Evolutionary conservation across 2,329 filamentous ascomycete genomes (phyloP).

Genomic region (Niveomyces coronatus): DNA sequence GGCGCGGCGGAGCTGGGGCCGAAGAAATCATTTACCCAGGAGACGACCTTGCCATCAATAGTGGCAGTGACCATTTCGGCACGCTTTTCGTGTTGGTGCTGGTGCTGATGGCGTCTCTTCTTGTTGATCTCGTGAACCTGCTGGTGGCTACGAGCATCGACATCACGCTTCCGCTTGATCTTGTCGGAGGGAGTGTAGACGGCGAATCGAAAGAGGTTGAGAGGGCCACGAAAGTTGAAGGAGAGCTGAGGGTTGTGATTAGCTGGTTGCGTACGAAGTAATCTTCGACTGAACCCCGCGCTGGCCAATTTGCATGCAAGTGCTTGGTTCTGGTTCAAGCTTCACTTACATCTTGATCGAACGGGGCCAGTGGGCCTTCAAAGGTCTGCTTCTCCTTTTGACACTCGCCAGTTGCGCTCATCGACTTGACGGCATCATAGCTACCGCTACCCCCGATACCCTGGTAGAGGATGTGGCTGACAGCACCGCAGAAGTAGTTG

Average conservation of each 20-base stretch:
- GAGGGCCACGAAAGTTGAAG: conserved; percentile 61
- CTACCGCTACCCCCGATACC: conserved; percentile 48
- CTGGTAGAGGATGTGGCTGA: conserved; percentile 57
- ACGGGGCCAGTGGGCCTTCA: conserved; percentile 51
- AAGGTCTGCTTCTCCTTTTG: conserved; percentile 40
- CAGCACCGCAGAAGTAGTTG: conserved; percentile 57
- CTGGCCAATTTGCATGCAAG: neutral
- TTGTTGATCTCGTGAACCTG: conserved; percentile 36
- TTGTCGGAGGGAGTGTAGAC: conserved; percentile 48
- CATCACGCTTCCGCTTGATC: conserved; percentile 20
- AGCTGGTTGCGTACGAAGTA: conserved; percentile 2
- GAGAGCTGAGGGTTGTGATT: conserved; percentile 43
- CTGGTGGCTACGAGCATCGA: conserved; percentile 32
- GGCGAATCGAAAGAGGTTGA: conserved; percentile 56
- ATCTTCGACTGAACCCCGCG: too few species aligned
- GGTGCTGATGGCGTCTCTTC: too few species aligned
- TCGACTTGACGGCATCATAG: conserved; percentile 54
- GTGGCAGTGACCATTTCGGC: conserved; percentile 43
- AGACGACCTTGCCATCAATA: conserved; percentile 46
- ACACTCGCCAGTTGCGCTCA: conserved; percentile 48
- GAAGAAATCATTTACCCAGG: conserved; percentile 48
- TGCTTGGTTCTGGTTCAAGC: neutral
- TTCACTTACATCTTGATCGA: conserved; percentile 56
- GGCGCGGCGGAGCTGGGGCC: conserved; percentile 21
- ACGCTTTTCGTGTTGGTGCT: too few species aligned